Percentiles rank a stretch among this genome's conserved stretches.
phyloP scores from a whole-genome alignment of 2,329 filamentous ascomycete species.

The Penicillium janthinellum region DNA sequence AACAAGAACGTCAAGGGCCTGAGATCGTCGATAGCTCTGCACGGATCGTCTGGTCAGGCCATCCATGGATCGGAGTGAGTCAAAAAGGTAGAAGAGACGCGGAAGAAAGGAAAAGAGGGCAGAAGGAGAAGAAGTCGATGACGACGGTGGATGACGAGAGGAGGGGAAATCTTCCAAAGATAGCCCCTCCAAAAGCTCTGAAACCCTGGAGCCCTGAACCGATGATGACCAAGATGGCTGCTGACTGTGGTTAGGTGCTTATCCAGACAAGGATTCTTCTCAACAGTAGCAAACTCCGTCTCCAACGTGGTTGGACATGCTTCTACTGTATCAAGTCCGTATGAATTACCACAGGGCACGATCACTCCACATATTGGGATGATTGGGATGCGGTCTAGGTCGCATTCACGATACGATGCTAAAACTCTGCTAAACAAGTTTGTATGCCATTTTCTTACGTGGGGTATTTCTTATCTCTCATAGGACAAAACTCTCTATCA shows the following conservation, averaged over 20 bases:
- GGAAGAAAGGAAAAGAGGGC: neutral
- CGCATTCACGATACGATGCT: constrained; percentile 13
- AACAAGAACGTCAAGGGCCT: constrained; percentile 20
- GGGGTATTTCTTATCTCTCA: neutral
- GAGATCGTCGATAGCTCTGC: constrained; percentile 11
- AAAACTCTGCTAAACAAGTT: neutral
- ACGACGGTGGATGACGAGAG: neutral
- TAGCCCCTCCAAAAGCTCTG: neutral
- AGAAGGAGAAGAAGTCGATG: neutral
- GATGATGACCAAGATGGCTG: neutral
- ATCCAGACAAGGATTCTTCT: neutral
- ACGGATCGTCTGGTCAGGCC: constrained; percentile 15
- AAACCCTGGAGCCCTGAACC: neutral
- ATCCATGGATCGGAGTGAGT: constrained; percentile 8
- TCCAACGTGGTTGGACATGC: neutral
- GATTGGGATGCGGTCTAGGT: constrained; percentile 17
- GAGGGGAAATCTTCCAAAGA: neutral
- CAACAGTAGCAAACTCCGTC: neutral
- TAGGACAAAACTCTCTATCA: neutral
- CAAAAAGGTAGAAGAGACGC: neutral
- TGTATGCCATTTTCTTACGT: neutral
- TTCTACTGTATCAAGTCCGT: neutral
- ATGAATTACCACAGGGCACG: neutral
- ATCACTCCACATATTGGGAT: constrained; percentile 9
- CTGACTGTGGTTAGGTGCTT: constrained; percentile 1